These are phyloP conservation scores for Neurospora sp. DNA, from an alignment of 2,329 filamentous ascomycete species.

Conservation along the genomic window DNA sequence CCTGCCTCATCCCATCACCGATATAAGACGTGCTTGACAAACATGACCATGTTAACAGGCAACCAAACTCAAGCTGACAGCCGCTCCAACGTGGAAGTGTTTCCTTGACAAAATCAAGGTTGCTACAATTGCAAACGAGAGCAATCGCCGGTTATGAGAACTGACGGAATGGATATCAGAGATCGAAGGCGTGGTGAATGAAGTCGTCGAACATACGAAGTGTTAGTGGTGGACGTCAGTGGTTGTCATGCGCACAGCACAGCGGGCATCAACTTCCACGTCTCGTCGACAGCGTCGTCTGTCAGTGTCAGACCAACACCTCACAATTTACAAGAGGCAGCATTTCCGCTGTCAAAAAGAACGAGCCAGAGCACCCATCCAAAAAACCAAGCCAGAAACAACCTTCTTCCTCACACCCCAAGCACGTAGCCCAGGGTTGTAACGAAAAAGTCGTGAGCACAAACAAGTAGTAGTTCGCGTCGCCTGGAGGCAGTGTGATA, in stretches of 20 bases:
- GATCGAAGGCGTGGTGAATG: background rate
- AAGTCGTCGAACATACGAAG: background rate
- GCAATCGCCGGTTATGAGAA: background rate
- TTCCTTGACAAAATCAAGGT: background rate
- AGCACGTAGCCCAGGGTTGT: constrained; percentile 8
- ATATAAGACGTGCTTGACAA: background rate
- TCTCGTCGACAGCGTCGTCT: no score
- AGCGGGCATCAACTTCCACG: background rate
- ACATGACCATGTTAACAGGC: background rate
- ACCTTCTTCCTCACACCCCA: constrained; percentile 15
- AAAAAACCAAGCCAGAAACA: background rate
- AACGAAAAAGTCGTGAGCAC: constrained; percentile 9
- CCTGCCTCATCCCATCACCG: background rate
- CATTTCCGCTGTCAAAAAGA: background rate
- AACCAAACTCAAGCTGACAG: background rate
- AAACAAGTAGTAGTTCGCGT: constrained; percentile 10
- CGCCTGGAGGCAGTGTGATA: constrained; percentile 15
- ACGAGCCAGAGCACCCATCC: background rate
- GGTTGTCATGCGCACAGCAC: background rate
- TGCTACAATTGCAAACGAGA: background rate
- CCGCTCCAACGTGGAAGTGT: background rate
- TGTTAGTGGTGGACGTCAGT: background rate
- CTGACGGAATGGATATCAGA: background rate
- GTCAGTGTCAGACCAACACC: background rate
- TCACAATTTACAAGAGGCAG: background rate